Evolutionary conservation across 148 eudicot species (phyloP), one percentile per base, ranked within the genome.

Genomic region (Talinum fruticosum): DNA sequence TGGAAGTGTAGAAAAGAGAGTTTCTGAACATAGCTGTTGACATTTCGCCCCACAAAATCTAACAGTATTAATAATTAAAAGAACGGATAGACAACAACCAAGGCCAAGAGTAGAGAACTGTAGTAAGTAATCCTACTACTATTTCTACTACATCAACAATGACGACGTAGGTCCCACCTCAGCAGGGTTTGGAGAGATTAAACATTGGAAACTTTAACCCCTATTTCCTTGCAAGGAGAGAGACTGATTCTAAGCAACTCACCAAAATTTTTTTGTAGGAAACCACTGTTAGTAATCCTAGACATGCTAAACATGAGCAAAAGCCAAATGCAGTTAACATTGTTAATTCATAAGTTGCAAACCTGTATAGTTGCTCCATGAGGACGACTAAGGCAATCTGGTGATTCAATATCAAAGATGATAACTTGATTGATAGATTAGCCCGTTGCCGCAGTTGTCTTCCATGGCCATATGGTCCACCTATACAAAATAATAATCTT

Each of bases 381-480:
- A 94, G 89, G 41, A 94, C 93, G 28, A 90, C 88, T 66, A 94
- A 85, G 49, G 98, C 98, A 85, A 94, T 83, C 79, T 94, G 91
- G 79, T 94, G 98, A 82, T 92, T 94, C 51, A 94, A 79, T 62
- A 92, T 88, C 83, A 89, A 79, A 74, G 98, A 87, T 33, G 97
- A 94, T 83, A 94, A 76, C 82, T 86, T 90, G 61, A 94, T 76
- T 47, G 93, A 86, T 71, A 81, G 76, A 79, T 92, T 85, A 78
- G 97, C 94, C 73, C 97, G 87, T 69, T 83, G 79, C 37, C 90
- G 85, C 66, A 90, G 76, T 83, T 82, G 85, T 59, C 67, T 90
- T 59, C 98, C 98, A 82, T 94, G 98, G 38, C 98, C 98, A 84
- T 91, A 91, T 64, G 98, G 90, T 62, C 97, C 98, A 8, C 98